Conservation (phyloP, 1,284 basidiomycete genomes). For the Ceratobasidium papillatum region DNA sequence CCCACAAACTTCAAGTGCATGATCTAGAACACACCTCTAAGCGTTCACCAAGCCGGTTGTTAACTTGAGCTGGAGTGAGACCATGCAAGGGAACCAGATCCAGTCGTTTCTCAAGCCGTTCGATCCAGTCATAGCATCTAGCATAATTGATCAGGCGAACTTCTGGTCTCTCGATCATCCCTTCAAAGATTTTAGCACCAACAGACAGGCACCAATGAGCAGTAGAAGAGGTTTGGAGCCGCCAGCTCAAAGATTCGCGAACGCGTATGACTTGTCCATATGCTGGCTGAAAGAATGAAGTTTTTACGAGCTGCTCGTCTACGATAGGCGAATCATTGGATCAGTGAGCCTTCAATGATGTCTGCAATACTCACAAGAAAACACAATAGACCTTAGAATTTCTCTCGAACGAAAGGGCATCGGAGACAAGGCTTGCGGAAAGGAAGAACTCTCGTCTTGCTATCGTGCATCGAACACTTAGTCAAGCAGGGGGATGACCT, state of each 20-base stretch:
- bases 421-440: neutral
- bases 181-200: neutral
- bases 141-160: neutral
- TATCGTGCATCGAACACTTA: too few relatives aligned
- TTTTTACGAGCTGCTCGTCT: neutral
- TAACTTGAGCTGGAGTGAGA: neutral
- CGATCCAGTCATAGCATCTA: neutral
- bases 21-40: constrained; percentile 8
- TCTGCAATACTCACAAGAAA: neutral
- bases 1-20: too few relatives aligned
- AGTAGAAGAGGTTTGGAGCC: neutral
- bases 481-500: too few relatives aligned
- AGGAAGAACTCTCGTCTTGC: neutral
- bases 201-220: neutral
- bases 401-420: neutral
- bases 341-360: neutral
- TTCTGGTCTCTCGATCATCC: neutral
- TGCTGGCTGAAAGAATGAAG: neutral
- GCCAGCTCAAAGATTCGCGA: neutral
- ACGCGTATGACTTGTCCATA: neutral
- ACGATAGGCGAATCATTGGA: neutral
- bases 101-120: neutral
- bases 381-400: neutral
- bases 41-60: neutral
- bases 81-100: neutral